Conservation (phyloP, 2,329 filamentous ascomycete species). For the Mollisiaceae sp. region DNA sequence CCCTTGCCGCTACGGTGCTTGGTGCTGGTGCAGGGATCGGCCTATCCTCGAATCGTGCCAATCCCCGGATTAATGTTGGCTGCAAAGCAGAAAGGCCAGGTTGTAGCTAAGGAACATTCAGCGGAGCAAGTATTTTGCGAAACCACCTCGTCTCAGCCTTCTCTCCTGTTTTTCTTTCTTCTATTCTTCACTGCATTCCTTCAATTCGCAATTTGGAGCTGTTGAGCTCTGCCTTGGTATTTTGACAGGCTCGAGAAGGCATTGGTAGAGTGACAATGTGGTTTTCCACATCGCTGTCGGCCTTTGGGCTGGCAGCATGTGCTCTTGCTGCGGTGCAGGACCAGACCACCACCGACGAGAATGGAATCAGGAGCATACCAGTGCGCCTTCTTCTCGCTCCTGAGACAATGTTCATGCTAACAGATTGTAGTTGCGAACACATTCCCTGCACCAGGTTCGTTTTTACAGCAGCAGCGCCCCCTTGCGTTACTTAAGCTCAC, state of each 20-base stretch:
- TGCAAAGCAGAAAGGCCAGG: constrained; percentile 31
- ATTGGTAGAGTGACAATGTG: constrained; percentile 35
- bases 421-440: constrained; percentile 74
- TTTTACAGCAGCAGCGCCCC: constrained; percentile 5
- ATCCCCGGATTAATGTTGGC: constrained; percentile 18
- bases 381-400: constrained; percentile 49
- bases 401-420: constrained; percentile 27
- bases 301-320: constrained; percentile 44
- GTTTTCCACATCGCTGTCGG: constrained; percentile 37
- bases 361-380: constrained; percentile 66
- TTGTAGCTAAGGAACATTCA: constrained; percentile 22
- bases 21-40: constrained; percentile 17
- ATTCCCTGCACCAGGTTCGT: constrained; percentile 78
- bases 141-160: constrained; percentile 16
- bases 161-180: constrained; percentile 13
- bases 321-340: constrained; percentile 43
- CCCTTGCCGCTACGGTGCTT: background rate
- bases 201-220: constrained; percentile 10
- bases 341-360: constrained; percentile 43
- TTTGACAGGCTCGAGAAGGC: constrained; percentile 11
- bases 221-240: background rate
- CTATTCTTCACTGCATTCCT: constrained; percentile 13
- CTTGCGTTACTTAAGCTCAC: constrained; percentile 18
- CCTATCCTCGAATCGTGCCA: background rate
- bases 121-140: constrained; percentile 9